These are phyloP conservation scores for Xanthoconium purpureum DNA, from an alignment of 768 basidiomycete genomes.

Conservation along the genomic window DNA sequence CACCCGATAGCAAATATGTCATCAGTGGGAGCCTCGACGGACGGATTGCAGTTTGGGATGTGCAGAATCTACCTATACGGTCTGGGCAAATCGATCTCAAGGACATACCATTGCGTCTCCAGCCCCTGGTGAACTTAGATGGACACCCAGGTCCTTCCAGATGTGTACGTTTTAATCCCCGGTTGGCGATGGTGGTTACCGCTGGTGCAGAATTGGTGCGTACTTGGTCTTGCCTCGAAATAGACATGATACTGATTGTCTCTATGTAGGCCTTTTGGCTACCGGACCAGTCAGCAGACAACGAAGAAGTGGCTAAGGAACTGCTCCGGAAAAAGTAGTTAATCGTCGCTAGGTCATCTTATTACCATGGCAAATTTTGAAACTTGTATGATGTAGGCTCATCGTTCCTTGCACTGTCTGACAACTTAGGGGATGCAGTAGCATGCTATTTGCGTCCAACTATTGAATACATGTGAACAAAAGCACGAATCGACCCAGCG, in stretches of 20 bases:
- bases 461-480: not conserved
- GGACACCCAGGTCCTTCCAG: slow-evolving; percentile 83
- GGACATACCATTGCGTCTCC: slow-evolving; percentile 47
- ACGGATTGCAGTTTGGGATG: slow-evolving; percentile 83
- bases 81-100: slow-evolving; percentile 55
- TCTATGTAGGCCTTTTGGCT: slow-evolving; percentile 56
- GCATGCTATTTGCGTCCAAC: not conserved
- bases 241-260: slow-evolving; percentile 15
- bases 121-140: slow-evolving; percentile 54
- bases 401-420: not conserved
- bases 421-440: not conserved
- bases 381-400: not conserved
- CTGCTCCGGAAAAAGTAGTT: slow-evolving; percentile 53
- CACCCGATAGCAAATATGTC: slow-evolving; percentile 89
- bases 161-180: slow-evolving; percentile 88
- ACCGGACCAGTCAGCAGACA: slow-evolving; percentile 64
- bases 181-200: slow-evolving; percentile 81
- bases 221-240: slow-evolving; percentile 8
- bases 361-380: not conserved
- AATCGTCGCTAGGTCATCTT: not conserved
- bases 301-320: slow-evolving; percentile 69
- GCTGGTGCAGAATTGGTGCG: slow-evolving; percentile 82
- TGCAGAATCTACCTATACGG: slow-evolving; percentile 56
- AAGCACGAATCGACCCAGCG: slow-evolving; percentile 8
- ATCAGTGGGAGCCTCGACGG: slow-evolving; percentile 85